Evolutionary conservation across 805 yeast genomes (phyloP).

Genomic region (Cyberlindnera japonica): DNA sequence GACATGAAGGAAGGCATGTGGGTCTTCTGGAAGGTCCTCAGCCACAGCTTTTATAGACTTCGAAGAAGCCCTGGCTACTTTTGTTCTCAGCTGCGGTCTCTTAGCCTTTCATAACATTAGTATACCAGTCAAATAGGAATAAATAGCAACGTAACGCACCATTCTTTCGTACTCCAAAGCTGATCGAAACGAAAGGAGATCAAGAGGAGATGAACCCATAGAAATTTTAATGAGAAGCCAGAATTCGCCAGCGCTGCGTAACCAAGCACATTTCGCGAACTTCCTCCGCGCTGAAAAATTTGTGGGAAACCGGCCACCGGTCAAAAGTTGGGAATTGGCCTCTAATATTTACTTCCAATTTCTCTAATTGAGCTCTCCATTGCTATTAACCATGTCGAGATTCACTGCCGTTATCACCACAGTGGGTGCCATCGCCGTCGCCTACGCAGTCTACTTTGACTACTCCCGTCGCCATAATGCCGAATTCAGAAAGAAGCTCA

Average conservation of each 20-base stretch:
- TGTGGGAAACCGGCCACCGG: constrained; percentile 5
- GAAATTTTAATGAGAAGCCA: neutral
- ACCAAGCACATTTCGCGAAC: constrained; percentile 2
- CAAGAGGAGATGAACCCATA: too few species aligned
- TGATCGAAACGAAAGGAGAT: too few species aligned
- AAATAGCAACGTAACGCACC: too few species aligned
- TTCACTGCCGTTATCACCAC: constrained; percentile 32
- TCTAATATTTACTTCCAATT: too few species aligned
- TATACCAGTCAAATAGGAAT: too few species aligned
- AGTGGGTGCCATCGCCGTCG: constrained; percentile 48
- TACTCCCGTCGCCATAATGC: constrained; percentile 81
- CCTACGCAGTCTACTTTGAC: constrained; percentile 88
- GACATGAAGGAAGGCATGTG: constrained; percentile 48
- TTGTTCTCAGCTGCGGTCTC: constrained; percentile 40
- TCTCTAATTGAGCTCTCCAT: too few species aligned
- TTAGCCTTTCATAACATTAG: constrained; percentile 25
- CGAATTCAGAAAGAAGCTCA: constrained; percentile 75
- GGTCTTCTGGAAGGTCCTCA: constrained; percentile 31
- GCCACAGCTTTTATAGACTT: constrained; percentile 6
- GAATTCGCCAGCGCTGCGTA: neutral
- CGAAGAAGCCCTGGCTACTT: constrained; percentile 31
- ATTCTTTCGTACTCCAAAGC: too few species aligned
- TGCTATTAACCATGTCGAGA: constrained; percentile 28
- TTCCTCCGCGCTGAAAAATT: constrained; percentile 8
- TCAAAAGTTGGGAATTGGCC: too few species aligned